A percentile compares a stretch with the other conserved stretches of the same genome.
Conservation (phyloP, 306 rosid species). For the Glycine tomentella region DNA sequence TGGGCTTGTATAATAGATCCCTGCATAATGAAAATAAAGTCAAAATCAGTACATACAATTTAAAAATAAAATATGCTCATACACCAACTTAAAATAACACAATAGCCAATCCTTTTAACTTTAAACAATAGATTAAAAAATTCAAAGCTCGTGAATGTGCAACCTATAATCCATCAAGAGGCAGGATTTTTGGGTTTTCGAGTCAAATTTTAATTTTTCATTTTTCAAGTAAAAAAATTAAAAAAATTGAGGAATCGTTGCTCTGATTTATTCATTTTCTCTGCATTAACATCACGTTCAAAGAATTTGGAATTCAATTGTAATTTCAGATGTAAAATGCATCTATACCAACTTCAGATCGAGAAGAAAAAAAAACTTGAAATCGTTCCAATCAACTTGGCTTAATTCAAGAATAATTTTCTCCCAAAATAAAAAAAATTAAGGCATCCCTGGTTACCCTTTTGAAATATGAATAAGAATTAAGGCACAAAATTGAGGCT, state of each 20-base stretch:
- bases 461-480: slow-evolving; percentile 19
- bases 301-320: slow-evolving; percentile 24
- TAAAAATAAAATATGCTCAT: slow-evolving; percentile 24
- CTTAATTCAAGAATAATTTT: neutral
- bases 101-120: slow-evolving; percentile 14
- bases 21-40: slow-evolving; percentile 57
- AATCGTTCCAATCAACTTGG: neutral
- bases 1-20: slow-evolving; percentile 87
- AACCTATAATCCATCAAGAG: slow-evolving; percentile 37
- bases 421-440: neutral
- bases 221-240: slow-evolving; percentile 21
- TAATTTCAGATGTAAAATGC: slow-evolving; percentile 7
- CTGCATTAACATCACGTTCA: neutral
- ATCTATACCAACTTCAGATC: slow-evolving; percentile 22
- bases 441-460: neutral
- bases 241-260: neutral
- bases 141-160: neutral
- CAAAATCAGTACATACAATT: slow-evolving; percentile 31
- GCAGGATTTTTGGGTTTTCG: slow-evolving; percentile 12
- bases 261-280: slow-evolving; percentile 27
- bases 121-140: neutral
- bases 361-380: neutral
- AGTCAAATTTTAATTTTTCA: neutral
- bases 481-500: slow-evolving; percentile 24
- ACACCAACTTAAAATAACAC: slow-evolving; percentile 28